Base-by-base conservation (phyloP, 1,139 yeast species). In the Saccharomyces pastorianus region DNA sequence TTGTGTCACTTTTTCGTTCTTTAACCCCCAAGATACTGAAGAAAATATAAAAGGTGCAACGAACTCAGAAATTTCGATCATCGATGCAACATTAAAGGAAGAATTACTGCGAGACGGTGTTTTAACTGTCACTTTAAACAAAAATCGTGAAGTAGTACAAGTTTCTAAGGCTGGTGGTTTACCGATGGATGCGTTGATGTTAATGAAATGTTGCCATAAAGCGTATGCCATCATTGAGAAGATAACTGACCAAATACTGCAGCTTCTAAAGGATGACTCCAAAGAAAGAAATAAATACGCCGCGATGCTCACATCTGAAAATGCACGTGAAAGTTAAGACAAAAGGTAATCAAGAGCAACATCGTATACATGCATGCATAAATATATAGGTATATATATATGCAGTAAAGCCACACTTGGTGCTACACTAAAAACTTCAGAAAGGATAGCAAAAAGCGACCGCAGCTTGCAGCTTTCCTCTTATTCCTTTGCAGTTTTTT, bases 121-220 rank as follows among this genome's bases (percentile, higher is more conserved):
- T n/a, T 76, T 93, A 70, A 88, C 95, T 1, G 82, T 93, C 27
- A 90, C 99, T 0, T 72, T 91, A 57, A 93, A 93, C 70, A 88
- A 88, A 64, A 93, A 91, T 68, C 79, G 95, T 61, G 99, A 93
- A 65, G 75, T 93, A 17, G 89, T 96, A 53, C 99, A 93, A 69
- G 76, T 95, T 46, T 80, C 88, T 50, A 93, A 93, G 65, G 87
- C 90, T 47, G 99, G 99, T 50, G 97, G 98, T 0, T 75, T 88
- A 49, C 87, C 95, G 1, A 82, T 93, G 60, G 93, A 89, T 62
- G 90, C 95, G 0, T 68, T 79, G 49, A 74, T 80, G 38, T 73
- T 93, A 54, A 75, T 90, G 73, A 82, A 83, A 46, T 84, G 95
- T 66, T 80, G 88, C 44, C 79, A 80, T 56, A 74, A 78, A 58